phyloP scores from a whole-genome alignment of 1,139 yeast genomes.

The Casaregolazyma lundiana region DNA sequence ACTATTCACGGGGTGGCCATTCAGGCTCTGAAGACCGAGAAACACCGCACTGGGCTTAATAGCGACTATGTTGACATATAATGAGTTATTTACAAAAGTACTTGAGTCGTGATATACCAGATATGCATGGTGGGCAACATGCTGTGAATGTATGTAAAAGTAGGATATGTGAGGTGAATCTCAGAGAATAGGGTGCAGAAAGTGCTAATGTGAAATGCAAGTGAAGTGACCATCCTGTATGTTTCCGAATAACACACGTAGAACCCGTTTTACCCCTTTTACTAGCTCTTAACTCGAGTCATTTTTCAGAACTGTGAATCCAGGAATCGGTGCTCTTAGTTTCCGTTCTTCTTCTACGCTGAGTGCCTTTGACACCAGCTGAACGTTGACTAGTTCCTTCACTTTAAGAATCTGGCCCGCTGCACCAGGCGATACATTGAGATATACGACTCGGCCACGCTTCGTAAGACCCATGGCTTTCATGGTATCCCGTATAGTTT shows the following conservation, averaged over 20 bases:
- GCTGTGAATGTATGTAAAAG: no score
- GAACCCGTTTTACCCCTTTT: not conserved
- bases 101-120: no score
- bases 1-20: not conserved
- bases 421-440: conserved; percentile 65
- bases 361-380: conserved; percentile 51
- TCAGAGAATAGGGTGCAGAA: no score
- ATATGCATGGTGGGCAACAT: no score
- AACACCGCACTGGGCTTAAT: not conserved
- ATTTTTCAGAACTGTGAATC: conserved; percentile 21
- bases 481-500: conserved; percentile 58
- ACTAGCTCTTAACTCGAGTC: no score
- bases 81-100: no score
- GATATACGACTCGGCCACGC: conserved; percentile 72
- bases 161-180: no score
- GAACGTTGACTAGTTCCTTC: conserved; percentile 86
- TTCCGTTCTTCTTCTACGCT: conserved; percentile 29
- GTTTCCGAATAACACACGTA: no score
- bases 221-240: no score
- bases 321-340: conserved; percentile 29
- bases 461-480: conserved; percentile 69
- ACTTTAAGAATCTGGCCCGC: conserved; percentile 83
- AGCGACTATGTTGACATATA: no score
- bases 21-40: not conserved
- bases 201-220: no score